Evolutionary conservation across 352 stramenopile genomes (phyloP), one percentile per base, ranked within the genome.

Genomic region (Globisporangium okanoganense): DNA sequence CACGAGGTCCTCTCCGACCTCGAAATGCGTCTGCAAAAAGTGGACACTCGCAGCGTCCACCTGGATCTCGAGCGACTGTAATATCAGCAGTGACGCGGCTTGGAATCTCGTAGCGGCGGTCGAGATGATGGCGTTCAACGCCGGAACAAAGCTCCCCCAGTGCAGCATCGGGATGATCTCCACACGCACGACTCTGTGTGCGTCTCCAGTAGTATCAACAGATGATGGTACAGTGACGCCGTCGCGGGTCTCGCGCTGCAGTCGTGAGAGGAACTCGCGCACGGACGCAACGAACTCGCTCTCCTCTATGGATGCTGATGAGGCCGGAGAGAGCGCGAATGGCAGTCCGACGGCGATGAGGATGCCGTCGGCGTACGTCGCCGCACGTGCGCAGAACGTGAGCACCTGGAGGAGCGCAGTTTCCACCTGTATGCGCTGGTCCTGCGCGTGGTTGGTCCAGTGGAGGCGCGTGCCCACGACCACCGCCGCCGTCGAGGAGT

Each of bases 91-190:
- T 13, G 69, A 67, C 12, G 75, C 66, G 27, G 62, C 29, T 1
- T 77, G 82, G 61, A 88, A 90, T 59, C 56, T 56, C n/a, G 76
- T 78, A 4, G 76, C 68, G 2, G 91, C 82, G n/a, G 82, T 90
- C 2, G 60, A 63, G 2, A 98, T 66, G 35, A 98, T 76, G 24
- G 95, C 94, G 70, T 98, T 99, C 20, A 99, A 69, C 13, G 95
- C 95, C n/a, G 95, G 93, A 36, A 97, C 82, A 60, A 99, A 99
- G 56, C 88, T 85, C 20, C 92, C 95, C 96, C 96, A 99, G 45
- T 96, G 87, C 48, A 90, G 85, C 38, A 99, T 89, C 16, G 92
- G 82, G n/a, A 99, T 67, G 36, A 99, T 70, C 49, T 80, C 55
- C 18, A 96, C 69, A 0, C 54, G 62, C 14, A 66, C 45, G 5